These are phyloP conservation scores for Microdochium nivale DNA, from an alignment of 2,329 filamentous ascomycete genomes.

Conservation along the genomic window DNA sequence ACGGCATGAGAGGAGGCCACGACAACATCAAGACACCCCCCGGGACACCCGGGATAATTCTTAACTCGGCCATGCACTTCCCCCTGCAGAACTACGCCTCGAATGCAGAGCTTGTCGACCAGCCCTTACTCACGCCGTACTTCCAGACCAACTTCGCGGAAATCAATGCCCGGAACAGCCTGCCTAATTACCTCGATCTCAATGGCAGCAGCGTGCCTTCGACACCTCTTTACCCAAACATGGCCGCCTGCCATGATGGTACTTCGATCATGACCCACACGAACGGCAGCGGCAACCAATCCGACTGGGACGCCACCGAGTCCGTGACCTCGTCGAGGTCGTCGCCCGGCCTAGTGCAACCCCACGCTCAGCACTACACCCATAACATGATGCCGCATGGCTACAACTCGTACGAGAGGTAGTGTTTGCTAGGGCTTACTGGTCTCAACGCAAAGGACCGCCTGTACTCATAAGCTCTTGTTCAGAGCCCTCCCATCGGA, in stretches of 20 bases:
- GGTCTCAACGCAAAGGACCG: too few relatives aligned
- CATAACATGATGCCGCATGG: conserved; percentile 36
- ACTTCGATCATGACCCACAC: conserved; percentile 20
- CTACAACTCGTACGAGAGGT: conserved; percentile 15
- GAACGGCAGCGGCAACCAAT: conserved; percentile 32
- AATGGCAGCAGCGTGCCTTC: conserved; percentile 34
- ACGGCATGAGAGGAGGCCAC: conserved; percentile 15
- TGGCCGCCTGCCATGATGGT: conserved; percentile 30
- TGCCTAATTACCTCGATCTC: conserved; percentile 37
- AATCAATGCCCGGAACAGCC: conserved; percentile 22
- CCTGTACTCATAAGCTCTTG: neutral
- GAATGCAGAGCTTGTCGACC: conserved; percentile 27
- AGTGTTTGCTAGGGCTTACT: neutral
- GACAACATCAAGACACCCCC: conserved; percentile 43
- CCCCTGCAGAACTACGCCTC: conserved; percentile 28
- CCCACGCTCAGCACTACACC: conserved; percentile 31
- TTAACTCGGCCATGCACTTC: conserved; percentile 29
- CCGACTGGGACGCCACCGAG: conserved; percentile 39
- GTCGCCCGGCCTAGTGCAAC: conserved; percentile 25
- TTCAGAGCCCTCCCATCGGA: neutral
- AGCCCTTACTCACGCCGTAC: conserved; percentile 38
- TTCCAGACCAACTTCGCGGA: conserved; percentile 37
- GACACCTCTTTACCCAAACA: conserved; percentile 36
- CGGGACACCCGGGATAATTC: conserved; percentile 39
- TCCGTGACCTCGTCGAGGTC: conserved; percentile 27